Percentiles rank a stretch among this genome's conserved stretches.
These are phyloP conservation scores for Anisodus acutangulus DNA, from an alignment of 257 asterid species.

Conservation along the genomic window DNA sequence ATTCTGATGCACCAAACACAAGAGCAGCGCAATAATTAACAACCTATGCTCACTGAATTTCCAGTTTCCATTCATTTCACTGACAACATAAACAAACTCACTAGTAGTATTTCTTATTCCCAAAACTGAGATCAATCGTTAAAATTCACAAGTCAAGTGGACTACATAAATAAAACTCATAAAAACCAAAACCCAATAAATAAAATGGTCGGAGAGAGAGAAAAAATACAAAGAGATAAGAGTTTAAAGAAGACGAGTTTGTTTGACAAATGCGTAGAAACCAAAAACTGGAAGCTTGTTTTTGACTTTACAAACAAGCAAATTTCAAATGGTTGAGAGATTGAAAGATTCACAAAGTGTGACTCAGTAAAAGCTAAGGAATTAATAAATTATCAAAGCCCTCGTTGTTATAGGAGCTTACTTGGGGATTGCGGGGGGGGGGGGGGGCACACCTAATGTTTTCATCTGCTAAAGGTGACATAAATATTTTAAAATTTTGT, in stretches of 20 bases:
- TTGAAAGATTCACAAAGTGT: constrained; percentile 7
- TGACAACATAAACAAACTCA: constrained; percentile 34
- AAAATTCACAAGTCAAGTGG: constrained; percentile 35
- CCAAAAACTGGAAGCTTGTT: background rate
- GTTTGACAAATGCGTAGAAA: constrained; percentile 21
- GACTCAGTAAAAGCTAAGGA: constrained; percentile 31
- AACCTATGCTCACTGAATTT: constrained; percentile 33
- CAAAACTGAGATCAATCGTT: constrained; percentile 33
- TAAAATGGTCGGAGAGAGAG: no score
- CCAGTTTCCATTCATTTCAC: constrained; percentile 41
- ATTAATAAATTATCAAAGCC: background rate
- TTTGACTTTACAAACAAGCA: background rate
- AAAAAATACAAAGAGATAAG: background rate
- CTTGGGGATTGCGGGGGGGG: constrained; percentile 20
- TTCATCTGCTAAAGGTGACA: background rate
- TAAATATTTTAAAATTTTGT: background rate
- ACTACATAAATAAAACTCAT: background rate
- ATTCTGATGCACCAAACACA: constrained; percentile 36
- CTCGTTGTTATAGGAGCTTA: background rate
- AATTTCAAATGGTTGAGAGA: background rate
- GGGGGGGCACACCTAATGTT: background rate
- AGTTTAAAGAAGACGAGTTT: background rate
- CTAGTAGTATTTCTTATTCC: background rate
- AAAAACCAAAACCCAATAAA: background rate
- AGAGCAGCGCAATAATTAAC: constrained; percentile 31